Percentiles rank a stretch among this genome's conserved stretches.
Evolutionary conservation across 345 rosid genomes (phyloP).

Genomic region (Lepidium didymum): DNA sequence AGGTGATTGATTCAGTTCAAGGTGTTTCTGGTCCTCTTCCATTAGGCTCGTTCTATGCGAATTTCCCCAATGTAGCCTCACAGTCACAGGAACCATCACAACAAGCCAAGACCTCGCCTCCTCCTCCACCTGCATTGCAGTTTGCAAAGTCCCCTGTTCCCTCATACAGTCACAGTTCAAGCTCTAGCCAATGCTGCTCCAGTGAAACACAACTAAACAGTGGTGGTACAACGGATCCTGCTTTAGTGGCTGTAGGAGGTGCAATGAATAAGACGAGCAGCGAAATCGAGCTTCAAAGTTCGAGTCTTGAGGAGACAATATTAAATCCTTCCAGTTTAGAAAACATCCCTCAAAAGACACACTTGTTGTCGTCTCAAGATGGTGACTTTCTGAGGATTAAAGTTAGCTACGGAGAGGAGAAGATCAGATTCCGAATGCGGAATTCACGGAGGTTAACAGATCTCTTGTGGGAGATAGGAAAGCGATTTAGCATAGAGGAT

Average conservation of each 20-base stretch:
- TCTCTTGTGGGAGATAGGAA: constrained; percentile 54
- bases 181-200: constrained; percentile 69
- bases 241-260: constrained; percentile 10
- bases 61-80: constrained; percentile 62
- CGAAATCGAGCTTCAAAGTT: constrained; percentile 42
- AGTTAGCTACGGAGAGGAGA: constrained; percentile 58
- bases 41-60: constrained; percentile 55
- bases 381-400: constrained; percentile 51
- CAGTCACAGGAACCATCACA: constrained; percentile 29
- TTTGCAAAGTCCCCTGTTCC: constrained; percentile 53
- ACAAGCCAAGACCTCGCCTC: constrained; percentile 14
- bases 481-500: constrained; percentile 60
- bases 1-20: constrained; percentile 69
- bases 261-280: constrained; percentile 36
- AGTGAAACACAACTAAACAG: constrained; percentile 44
- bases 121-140: constrained; percentile 4
- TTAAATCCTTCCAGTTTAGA: constrained; percentile 30
- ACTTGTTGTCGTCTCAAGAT: constrained; percentile 32
- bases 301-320: constrained; percentile 35
- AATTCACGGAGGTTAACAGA: constrained; percentile 40
- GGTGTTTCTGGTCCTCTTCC: constrained; percentile 66
- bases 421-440: constrained; percentile 58
- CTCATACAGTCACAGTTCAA: constrained; percentile 63
- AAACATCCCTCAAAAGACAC: constrained; percentile 18
- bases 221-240: constrained; percentile 21